These are phyloP conservation scores for Saksenaea oblongispora DNA, from an alignment of 371 early-diverging fungal species.

Conservation along the genomic window DNA sequence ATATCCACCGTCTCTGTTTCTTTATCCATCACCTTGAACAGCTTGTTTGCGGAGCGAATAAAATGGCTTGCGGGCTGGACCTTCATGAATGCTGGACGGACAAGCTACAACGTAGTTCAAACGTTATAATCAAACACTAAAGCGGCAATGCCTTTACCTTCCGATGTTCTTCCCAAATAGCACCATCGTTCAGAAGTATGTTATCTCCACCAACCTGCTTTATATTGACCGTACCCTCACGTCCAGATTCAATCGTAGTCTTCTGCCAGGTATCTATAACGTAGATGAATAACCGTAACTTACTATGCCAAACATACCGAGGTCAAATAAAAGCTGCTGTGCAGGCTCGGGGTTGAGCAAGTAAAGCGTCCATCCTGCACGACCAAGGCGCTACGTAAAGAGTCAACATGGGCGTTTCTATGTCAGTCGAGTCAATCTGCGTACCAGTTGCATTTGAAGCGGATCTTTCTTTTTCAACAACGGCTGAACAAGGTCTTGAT, in stretches of 20 bases:
- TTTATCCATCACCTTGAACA: slow-evolving; percentile 23
- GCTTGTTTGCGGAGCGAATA: slow-evolving; percentile 21
- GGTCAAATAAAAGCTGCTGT: background rate
- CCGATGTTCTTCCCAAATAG: background rate
- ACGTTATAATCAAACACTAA: background rate
- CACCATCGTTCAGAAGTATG: background rate
- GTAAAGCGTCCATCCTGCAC: background rate
- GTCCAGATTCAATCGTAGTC: background rate
- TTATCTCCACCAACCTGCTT: background rate
- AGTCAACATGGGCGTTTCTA: background rate
- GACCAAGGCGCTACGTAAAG: background rate
- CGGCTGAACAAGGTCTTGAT: background rate
- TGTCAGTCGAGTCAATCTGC: background rate
- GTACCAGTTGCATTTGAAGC: background rate
- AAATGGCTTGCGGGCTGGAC: slow-evolving; percentile 35
- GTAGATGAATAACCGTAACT: background rate
- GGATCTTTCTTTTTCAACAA: background rate
- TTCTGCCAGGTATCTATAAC: background rate
- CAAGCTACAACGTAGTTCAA: slow-evolving; percentile 17
- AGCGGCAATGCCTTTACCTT: background rate
- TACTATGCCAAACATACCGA: background rate
- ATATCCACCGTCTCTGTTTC: slow-evolving; percentile 18
- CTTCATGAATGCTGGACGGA: slow-evolving; percentile 38
- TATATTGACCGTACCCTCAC: background rate
- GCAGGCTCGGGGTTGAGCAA: background rate